Evolutionary conservation across 768 basidiomycete species (phyloP), one percentile per base, ranked within the genome.

Genomic region (Asterophora lycoperdoides): DNA sequence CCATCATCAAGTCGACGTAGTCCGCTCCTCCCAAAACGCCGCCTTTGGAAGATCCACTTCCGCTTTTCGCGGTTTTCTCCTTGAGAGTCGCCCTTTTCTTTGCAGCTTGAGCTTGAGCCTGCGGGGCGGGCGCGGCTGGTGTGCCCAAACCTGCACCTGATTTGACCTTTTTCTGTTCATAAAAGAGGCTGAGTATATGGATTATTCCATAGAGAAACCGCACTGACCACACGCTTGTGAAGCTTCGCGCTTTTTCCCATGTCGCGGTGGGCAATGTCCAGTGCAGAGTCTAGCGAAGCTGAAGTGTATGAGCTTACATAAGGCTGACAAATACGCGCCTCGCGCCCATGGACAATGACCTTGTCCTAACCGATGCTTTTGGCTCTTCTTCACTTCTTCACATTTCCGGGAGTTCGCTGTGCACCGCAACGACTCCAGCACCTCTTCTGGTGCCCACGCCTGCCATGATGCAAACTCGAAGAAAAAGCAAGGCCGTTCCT

Each of bases 191-290:
- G 33, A 42, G n/a, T 38, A 14, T 18, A 8, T 26, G 11, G 40
- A 11, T 40, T 41, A 14, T 10, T 32, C 9, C 30, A 9, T 36
- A 14, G 10, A 19, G 35, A 10, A 11, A 13, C 23, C 3, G 14
- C 10, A 58, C 77, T 23, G 65, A 81, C 81, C 49, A 75, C 64
- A 53, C 81, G 70, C 62, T 85, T 85, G 61, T 81, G 81, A 17
- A 81, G 48, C 60, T 85, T 85, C 13, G 83, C 82, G 52, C 80
- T 84, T 56, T 76, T 80, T 14, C 83, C 83, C 82, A 84, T 84
- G 9, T 32, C 30, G 29, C 29, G 29, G 29, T 10, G 5, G 29
- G 29, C 6, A 29, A 29, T 10, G 5, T 29, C 10, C 10, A 29
- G 29, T 29, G 29, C 6, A 5, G 5, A 5, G 29, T 5, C 10